phyloP scores from a whole-genome alignment of 169 alveolate species.

The Perkinsus olseni region DNA sequence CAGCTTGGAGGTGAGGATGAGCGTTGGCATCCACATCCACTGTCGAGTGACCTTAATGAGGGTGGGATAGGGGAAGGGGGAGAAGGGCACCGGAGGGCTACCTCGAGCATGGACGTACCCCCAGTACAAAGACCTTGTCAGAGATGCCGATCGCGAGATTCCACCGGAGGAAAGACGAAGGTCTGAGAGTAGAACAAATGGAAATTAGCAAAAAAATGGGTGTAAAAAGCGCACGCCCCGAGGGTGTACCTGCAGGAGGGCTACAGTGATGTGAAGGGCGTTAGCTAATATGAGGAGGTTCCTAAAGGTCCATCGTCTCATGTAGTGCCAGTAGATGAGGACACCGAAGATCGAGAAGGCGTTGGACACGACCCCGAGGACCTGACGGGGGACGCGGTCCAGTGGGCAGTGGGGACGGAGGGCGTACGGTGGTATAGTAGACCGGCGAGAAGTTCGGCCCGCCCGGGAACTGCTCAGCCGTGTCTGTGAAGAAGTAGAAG shows the following conservation, averaged over 20 bases:
- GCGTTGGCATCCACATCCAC: conserved; percentile 20
- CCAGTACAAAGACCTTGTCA: conserved; percentile 24
- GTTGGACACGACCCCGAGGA: neutral
- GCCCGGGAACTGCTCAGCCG: conserved; percentile 2
- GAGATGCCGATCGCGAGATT: conserved; percentile 21
- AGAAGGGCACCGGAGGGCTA: neutral
- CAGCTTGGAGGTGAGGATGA: neutral
- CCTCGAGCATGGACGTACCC: neutral
- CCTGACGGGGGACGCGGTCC: neutral
- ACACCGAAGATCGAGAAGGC: neutral
- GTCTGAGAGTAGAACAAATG: neutral
- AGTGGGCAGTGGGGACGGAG: neutral
- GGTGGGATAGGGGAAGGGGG: neutral
- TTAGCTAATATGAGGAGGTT: conserved; percentile 19
- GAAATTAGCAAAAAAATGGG: too few species aligned
- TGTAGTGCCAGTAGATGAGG: conserved; percentile 4
- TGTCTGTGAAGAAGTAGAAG: conserved; percentile 11
- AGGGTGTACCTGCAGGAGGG: neutral
- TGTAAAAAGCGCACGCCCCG: too few species aligned
- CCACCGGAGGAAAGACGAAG: conserved; percentile 20
- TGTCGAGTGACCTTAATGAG: neutral
- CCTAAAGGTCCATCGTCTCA: conserved; percentile 18
- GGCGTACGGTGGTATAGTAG: neutral
- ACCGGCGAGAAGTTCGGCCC: conserved; percentile 9
- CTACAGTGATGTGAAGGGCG: conserved; percentile 2